Base-by-base conservation (phyloP, 352 stramenopile species). In the Pythium insidiosum region DNA sequence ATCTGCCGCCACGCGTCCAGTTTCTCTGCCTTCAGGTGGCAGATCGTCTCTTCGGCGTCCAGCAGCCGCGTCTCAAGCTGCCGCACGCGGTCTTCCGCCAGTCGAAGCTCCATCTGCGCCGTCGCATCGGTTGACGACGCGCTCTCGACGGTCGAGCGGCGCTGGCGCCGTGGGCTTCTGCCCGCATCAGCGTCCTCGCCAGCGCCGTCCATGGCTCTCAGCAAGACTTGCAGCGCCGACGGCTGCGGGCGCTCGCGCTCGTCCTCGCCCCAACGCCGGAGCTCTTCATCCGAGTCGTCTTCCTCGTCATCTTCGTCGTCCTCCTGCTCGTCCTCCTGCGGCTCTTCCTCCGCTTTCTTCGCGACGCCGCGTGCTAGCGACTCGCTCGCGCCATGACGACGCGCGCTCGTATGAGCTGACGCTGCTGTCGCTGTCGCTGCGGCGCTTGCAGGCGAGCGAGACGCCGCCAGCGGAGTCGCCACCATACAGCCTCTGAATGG, bases 1-100 rank as follows among this genome's bases (percentile, higher is more conserved):
- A 81, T 61, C 18, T 76, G 50, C 15, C 74, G 59, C 48, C 69
- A 50, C 6, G 76, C 66, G 11, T 70, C 63, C 9, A 75, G 50
- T 23, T 84, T 86, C 66, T 90, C 77, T 1, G 74, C 73, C 42
- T 78, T 71, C 9, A 90, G 58, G 56, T 90, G 77, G 50, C 70
- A 79, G 31, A 88, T 86, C 4, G 67, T 70, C 48, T 90, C 74
- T 37, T 90, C 77, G 6, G 71, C 68, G 39, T 81, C 63, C 42
- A 90, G 53, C 18, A 87, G 58, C 47, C 76, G 66, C 19, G 50
- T 38, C 41, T 84, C 68, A 13, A 90, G 59, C 40, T 43, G 38
- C 5, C 40, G 40, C 9, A 88, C 50, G 9, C 66, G 64, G 37
- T 86, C 72, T 37, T 90, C 79, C 1, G 71, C 65, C 25, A 62